A percentile compares a stretch with the other conserved stretches of the same genome.
Evolutionary conservation across 306 rosid species (phyloP).

Genomic region (Acmispon strigosus): DNA sequence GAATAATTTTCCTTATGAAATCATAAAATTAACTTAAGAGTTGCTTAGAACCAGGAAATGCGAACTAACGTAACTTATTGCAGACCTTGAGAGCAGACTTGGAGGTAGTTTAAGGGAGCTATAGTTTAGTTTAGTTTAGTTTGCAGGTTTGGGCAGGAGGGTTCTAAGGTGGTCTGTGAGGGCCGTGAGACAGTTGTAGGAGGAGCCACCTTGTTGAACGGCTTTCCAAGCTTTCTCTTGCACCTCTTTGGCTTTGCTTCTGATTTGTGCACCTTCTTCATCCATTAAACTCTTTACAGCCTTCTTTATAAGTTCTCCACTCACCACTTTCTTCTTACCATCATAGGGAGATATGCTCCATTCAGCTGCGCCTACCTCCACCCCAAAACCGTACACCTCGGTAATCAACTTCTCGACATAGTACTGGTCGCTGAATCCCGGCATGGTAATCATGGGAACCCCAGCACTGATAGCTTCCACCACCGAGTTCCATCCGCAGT

Average conservation of each 20-base stretch:
- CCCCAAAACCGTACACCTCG: slow-evolving; percentile 22
- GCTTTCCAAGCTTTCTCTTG: slow-evolving; percentile 15
- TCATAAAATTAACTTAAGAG: no score
- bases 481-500: slow-evolving; percentile 22
- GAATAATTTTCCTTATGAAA: no score
- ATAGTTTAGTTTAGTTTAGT: no score
- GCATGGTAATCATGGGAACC: slow-evolving; percentile 27
- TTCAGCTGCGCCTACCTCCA: slow-evolving; percentile 31
- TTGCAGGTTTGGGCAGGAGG: no score
- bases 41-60: no score
- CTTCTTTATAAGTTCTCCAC: slow-evolving; percentile 19
- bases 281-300: slow-evolving; percentile 30
- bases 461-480: slow-evolving; percentile 19
- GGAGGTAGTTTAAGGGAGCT: no score
- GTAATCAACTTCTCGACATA: slow-evolving; percentile 22
- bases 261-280: background rate
- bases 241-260: slow-evolving; percentile 14
- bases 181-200: no score
- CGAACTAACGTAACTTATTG: no score
- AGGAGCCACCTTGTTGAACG: no score
- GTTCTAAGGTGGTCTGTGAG: no score
- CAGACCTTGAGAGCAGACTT: no score
- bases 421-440: slow-evolving; percentile 11
- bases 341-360: slow-evolving; percentile 15
- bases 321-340: slow-evolving; percentile 6